Conservation (phyloP, 345 rosid genomes). For the Zanthoxylum bungeanum region DNA sequence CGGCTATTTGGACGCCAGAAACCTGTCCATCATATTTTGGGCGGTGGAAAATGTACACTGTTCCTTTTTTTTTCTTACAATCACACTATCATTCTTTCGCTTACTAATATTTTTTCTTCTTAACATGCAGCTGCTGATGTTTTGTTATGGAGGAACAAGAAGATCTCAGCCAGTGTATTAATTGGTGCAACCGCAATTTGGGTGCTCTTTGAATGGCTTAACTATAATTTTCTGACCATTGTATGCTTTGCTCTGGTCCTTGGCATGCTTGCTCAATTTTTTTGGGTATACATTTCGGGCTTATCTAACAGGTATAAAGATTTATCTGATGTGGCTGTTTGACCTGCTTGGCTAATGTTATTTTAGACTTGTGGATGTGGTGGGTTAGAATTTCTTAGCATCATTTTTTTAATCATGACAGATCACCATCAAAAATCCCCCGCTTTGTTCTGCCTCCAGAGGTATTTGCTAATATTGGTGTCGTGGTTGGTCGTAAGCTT, state of each 20-base stretch:
- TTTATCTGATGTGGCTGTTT: conserved; percentile 1
- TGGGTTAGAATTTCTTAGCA: not conserved
- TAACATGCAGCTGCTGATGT: conserved; percentile 91
- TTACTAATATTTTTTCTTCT: not conserved
- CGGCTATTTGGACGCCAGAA: conserved; percentile 82
- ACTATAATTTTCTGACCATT: conserved; percentile 76
- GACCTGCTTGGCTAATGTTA: not conserved
- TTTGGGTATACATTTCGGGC: conserved; percentile 80
- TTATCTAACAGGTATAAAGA: conserved; percentile 52
- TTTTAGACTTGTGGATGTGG: not conserved
- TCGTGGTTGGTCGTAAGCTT: conserved; percentile 60
- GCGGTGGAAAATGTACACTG: conserved; percentile 87
- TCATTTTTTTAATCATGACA: conserved; percentile 25
- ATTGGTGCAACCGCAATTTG: conserved; percentile 72
- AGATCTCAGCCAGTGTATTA: conserved; percentile 75
- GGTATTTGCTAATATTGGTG: conserved; percentile 68
- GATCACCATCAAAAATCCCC: conserved; percentile 67
- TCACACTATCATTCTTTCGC: not conserved
- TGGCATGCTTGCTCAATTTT: conserved; percentile 80
- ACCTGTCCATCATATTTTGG: conserved; percentile 68
- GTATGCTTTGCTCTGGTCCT: conserved; percentile 60
- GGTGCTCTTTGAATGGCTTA: conserved; percentile 93
- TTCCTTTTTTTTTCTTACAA: not conserved
- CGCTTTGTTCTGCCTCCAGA: conserved; percentile 77
- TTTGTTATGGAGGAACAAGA: conserved; percentile 94